Evolutionary conservation across 2,329 filamentous ascomycete genomes (phyloP).

Genomic region (Aspergillus felis): DNA sequence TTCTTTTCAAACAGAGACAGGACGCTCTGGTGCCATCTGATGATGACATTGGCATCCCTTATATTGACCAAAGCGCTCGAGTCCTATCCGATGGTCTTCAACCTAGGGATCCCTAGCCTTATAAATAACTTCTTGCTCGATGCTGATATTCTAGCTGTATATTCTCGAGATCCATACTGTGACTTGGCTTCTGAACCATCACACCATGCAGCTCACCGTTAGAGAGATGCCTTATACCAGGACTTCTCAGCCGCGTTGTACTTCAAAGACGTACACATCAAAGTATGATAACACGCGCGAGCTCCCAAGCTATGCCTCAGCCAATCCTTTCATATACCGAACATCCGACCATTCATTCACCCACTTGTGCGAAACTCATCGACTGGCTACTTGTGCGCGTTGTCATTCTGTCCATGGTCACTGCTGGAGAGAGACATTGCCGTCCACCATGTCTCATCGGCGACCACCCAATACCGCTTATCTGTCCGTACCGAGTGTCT

Average conservation of each 20-base stretch:
- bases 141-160: neutral
- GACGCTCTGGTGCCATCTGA: neutral
- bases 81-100: neutral
- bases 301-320: constrained; percentile 17
- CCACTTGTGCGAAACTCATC: constrained; percentile 17
- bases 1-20: neutral
- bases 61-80: neutral
- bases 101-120: neutral
- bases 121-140: neutral
- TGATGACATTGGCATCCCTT: neutral
- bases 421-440: neutral
- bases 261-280: neutral
- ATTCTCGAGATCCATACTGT: neutral
- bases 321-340: constrained; percentile 18
- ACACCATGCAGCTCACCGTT: neutral
- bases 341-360: constrained; percentile 20
- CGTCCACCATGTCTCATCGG: neutral
- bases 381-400: constrained; percentile 13
- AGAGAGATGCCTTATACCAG: neutral
- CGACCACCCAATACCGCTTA: neutral
- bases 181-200: neutral
- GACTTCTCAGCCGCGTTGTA: neutral
- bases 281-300: constrained; percentile 8
- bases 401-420: constrained; percentile 6
- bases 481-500: neutral